phyloP scores from a whole-genome alignment of 78 protist genomes.

The Dictyostelium discoideum region DNA sequence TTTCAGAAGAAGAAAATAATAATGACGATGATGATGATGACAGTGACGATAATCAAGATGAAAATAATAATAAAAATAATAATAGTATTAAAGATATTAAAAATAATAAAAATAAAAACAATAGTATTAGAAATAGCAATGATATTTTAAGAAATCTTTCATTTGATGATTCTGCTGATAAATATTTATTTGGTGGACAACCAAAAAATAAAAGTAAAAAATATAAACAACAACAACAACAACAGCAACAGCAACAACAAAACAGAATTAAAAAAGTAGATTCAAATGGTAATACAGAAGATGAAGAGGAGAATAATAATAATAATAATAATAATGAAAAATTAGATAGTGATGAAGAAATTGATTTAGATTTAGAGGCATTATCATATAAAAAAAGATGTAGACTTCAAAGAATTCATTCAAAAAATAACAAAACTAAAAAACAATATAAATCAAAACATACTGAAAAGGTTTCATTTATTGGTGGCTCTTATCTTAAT shows the following conservation, averaged over 20 bases:
- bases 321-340: background rate
- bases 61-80: background rate
- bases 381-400: constrained; percentile 61
- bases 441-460: background rate
- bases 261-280: background rate
- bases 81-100: background rate
- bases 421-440: constrained; percentile 9
- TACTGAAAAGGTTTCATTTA: background rate
- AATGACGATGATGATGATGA: background rate
- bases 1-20: constrained; percentile 24
- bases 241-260: background rate
- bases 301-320: background rate
- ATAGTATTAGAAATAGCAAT: background rate
- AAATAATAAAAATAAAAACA: no score
- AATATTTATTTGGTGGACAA: background rate
- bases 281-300: background rate
- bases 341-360: constrained; percentile 48
- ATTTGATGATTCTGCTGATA: background rate
- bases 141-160: background rate
- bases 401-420: constrained; percentile 46
- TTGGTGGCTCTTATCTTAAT: background rate
- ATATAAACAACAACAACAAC: background rate
- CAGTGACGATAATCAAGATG: background rate
- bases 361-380: constrained; percentile 51
- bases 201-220: background rate